A percentile compares a stretch with the other conserved stretches of the same genome.
These are phyloP conservation scores for Kwoniella botswanensis DNA, from an alignment of 768 basidiomycete species.

Conservation along the genomic window DNA sequence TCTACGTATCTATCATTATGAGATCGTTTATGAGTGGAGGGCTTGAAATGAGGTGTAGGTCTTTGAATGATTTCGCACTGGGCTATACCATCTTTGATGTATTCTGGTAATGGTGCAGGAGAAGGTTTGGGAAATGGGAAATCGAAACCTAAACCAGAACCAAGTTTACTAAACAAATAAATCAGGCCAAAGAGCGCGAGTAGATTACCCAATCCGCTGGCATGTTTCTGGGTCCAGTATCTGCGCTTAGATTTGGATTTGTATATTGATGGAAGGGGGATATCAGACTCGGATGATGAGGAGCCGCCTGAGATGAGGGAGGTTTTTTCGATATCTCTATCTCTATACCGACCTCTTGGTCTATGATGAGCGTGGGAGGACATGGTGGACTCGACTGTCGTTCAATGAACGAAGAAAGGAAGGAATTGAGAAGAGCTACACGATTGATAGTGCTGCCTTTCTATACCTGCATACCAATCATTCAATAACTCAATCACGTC, in stretches of 20 bases:
- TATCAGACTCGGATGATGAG: background rate
- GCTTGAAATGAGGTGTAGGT: constrained; percentile 41
- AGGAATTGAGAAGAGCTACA: no score
- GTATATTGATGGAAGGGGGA: constrained; percentile 6
- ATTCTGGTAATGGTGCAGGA: constrained; percentile 33
- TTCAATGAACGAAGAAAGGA: no score
- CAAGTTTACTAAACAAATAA: background rate
- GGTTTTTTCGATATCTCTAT: constrained; percentile 12
- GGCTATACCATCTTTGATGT: constrained; percentile 47
- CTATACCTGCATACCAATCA: background rate
- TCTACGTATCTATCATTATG: constrained; percentile 53
- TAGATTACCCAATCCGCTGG: background rate
- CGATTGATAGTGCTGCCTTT: no score
- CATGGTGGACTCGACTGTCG: background rate
- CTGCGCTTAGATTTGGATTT: background rate
- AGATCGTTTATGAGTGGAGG: constrained; percentile 32
- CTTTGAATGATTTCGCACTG: constrained; percentile 53
- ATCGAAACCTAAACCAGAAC: constrained; percentile 1
- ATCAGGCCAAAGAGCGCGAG: background rate
- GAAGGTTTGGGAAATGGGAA: constrained; percentile 45
- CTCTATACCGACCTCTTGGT: background rate
- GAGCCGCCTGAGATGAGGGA: background rate
- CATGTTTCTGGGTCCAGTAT: background rate
- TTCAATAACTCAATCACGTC: constrained; percentile 1
- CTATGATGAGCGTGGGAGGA: background rate